Base-by-base conservation (phyloP, 768 basidiomycete species). In the Hygrophorus pudorinus region DNA sequence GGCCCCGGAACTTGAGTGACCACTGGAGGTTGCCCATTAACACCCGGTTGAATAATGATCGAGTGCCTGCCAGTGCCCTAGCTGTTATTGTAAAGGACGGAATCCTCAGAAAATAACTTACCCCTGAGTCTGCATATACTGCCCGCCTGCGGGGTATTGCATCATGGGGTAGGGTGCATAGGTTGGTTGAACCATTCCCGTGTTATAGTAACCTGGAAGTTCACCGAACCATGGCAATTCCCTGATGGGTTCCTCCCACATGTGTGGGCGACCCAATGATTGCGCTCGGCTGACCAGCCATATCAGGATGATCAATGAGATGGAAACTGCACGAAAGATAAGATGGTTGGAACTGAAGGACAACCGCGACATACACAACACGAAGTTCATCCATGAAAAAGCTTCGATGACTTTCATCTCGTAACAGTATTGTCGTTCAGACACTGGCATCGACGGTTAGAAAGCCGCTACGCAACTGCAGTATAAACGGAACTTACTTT, bases 141-240 rank as follows among this genome's bases (percentile, higher is more conserved):
- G 42, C 12, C 37, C 49, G 7, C 34, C 32, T 28, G 38, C 33
- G 7, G 42, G 42, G 28, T 57, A 60, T 49, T 73, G 75, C 51
- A 67, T 68, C 42, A 77, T 59, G 45, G 70, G 61, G 51, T 57
- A 55, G 17, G 41, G 58, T 55, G 42, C 62, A 57, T 64, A 65
- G 38, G 57, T 60, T 33, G 66, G 67, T 53, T 67, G 64, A 36
- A 53, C 49, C 39, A 48, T 48, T 28, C 54, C 57, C 2, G 65
- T 65, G 41, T 73, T 71, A 46, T 73, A 74, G 55, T 76, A 81
- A 31, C 79, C 80, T 17, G 82, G 81, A 51, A 66, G 65, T 65
- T 87, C 78, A 38, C 76, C 76, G 53, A 81, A 87, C 85, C 85
- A 87, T 1, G 79, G 80, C 8, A 88, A 69, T 51, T 86, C 81